Percentiles rank a stretch among this genome's conserved stretches.
These are phyloP conservation scores for Effrenium voratum DNA, from an alignment of 73 alveolate species.

Conservation along the genomic window DNA sequence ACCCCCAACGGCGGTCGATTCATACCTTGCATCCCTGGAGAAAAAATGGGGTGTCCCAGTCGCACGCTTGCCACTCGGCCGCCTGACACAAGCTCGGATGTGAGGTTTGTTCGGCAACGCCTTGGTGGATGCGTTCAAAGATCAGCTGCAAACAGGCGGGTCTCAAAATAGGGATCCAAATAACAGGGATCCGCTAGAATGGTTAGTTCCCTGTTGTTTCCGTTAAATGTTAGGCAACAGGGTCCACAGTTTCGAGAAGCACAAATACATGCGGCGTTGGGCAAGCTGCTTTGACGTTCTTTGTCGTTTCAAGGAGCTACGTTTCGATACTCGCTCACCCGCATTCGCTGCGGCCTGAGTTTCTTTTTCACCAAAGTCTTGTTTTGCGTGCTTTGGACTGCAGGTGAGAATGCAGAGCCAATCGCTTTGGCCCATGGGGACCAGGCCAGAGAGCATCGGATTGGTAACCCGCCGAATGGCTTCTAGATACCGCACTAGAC, in stretches of 20 bases:
- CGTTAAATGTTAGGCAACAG: neutral
- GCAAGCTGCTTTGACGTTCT: neutral
- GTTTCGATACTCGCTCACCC: conserved; percentile 71
- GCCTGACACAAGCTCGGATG: too few relatives aligned
- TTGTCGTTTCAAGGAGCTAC: conserved; percentile 58
- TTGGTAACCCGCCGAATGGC: neutral
- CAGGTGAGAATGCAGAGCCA: conserved; percentile 84
- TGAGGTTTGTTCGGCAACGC: conserved; percentile 82
- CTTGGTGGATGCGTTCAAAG: conserved; percentile 85
- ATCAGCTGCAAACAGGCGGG: conserved; percentile 61
- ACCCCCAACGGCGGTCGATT: too few relatives aligned
- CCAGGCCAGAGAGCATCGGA: neutral
- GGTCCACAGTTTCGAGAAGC: neutral
- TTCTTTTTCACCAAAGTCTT: neutral
- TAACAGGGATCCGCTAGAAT: too few relatives aligned
- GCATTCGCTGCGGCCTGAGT: conserved; percentile 21
- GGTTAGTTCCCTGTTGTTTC: neutral
- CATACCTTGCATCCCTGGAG: too few relatives aligned
- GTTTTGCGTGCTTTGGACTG: neutral
- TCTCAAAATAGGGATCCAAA: too few relatives aligned
- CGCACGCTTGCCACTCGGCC: too few relatives aligned
- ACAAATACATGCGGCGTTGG: neutral
- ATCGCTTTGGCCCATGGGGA: conserved; percentile 81
- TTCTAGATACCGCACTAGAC: neutral
- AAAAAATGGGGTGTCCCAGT: too few relatives aligned